phyloP scores from a whole-genome alignment of 352 stramenopile species.

The Phytopythium cucurbitacearum region DNA sequence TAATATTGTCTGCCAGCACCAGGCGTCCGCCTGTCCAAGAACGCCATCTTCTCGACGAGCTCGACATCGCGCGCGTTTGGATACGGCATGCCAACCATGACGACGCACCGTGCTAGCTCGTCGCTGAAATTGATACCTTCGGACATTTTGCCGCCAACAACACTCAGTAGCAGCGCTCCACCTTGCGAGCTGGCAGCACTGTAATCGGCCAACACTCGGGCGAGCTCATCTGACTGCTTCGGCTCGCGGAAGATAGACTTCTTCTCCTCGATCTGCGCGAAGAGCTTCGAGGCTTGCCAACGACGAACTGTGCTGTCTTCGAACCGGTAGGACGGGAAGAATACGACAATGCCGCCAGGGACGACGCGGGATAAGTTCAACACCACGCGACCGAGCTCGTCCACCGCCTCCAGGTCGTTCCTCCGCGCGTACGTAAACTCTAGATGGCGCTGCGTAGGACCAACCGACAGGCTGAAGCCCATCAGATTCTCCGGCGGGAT shows the following conservation, averaged over 20 bases:
- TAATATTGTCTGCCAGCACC: conserved; percentile 92
- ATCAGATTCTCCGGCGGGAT: conserved; percentile 93
- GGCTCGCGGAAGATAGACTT: conserved; percentile 94
- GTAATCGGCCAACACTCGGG: conserved; percentile 84
- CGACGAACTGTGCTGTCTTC: conserved; percentile 85
- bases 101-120: conserved; percentile 94
- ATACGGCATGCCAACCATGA: conserved; percentile 98
- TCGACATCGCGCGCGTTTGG: conserved; percentile 95
- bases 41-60: conserved; percentile 97
- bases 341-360: conserved; percentile 95
- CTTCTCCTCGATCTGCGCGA: conserved; percentile 80
- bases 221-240: conserved; percentile 91
- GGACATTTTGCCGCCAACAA: conserved; percentile 99
- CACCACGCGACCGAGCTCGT: conserved; percentile 94
- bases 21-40: conserved; percentile 67
- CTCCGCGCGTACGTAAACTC: conserved; percentile 92
- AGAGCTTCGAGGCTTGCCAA: conserved; percentile 84
- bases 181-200: conserved; percentile 24
- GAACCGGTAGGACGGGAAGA: conserved; percentile 97
- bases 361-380: conserved; percentile 90
- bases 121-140: conserved; percentile 99
- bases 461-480: conserved; percentile 63
- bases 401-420: conserved; percentile 68
- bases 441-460: conserved; percentile 86
- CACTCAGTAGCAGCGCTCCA: conserved; percentile 92